Conservation (phyloP, 768 basidiomycete species). For the Calocera viscosa region DNA sequence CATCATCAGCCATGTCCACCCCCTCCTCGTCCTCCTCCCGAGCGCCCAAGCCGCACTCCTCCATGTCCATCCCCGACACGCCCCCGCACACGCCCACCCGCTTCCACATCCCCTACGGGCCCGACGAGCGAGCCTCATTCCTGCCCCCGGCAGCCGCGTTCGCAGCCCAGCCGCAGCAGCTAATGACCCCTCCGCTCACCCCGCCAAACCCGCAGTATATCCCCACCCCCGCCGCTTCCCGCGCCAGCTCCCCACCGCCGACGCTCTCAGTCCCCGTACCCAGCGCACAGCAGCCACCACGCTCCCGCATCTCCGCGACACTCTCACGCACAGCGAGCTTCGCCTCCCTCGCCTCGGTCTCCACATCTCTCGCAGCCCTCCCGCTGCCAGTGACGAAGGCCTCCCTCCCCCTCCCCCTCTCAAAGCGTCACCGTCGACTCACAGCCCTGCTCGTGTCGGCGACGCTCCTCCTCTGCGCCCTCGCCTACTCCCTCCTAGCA, state of each 20-base stretch:
- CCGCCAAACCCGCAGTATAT: neutral
- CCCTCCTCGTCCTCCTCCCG: neutral
- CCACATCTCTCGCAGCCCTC: too few species aligned
- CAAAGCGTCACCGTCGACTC: conserved; percentile 1
- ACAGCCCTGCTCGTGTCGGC: conserved; percentile 1
- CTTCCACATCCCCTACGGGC: neutral
- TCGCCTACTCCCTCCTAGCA: conserved; percentile 40
- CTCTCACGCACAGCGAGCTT: neutral
- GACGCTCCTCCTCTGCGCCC: conserved; percentile 39
- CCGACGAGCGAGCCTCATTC: neutral
- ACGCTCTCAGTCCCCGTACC: neutral
- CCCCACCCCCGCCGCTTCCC: neutral
- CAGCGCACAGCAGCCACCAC: neutral
- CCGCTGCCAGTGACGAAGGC: too few species aligned
- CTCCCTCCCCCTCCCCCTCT: neutral
- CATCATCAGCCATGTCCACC: neutral
- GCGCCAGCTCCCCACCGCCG: neutral
- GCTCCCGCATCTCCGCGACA: neutral
- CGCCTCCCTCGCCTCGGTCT: neutral
- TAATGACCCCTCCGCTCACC: neutral
- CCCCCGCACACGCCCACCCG: neutral
- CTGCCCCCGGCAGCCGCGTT: neutral
- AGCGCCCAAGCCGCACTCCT: neutral
- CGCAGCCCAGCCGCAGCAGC: neutral
- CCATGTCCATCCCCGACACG: neutral